These are phyloP conservation scores for Lenwebbia sp. DNA, from an alignment of 345 rosid genomes.

Conservation along the genomic window DNA sequence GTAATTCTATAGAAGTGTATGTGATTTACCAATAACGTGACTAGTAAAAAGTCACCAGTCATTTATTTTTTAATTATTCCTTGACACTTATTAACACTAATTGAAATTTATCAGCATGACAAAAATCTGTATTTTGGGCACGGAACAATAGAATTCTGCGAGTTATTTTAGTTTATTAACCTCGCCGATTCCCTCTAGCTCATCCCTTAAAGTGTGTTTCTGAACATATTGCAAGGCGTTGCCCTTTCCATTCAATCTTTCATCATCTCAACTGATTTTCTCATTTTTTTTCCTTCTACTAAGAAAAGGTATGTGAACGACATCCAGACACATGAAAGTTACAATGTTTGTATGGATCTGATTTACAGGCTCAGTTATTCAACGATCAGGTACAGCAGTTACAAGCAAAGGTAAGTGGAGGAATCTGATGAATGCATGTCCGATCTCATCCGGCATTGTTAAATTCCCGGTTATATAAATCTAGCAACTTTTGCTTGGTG, in stretches of 20 bases:
- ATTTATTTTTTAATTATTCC: not conserved
- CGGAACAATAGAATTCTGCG: not conserved
- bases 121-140: not conserved
- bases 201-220: not conserved
- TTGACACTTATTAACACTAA: not conserved
- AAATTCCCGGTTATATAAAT: not conserved
- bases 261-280: not conserved
- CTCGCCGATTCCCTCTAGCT: not conserved
- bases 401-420: slow-evolving; percentile 25
- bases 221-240: not conserved
- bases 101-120: not conserved
- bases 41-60: not conserved
- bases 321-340: not conserved
- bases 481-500: not conserved
- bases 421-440: not conserved
- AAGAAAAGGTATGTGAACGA: not conserved
- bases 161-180: not conserved
- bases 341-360: not conserved
- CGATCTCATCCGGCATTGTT: not conserved
- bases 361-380: slow-evolving; percentile 26
- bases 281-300: not conserved
- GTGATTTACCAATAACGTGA: not conserved
- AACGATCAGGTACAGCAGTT: slow-evolving; percentile 31
- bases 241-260: not conserved
- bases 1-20: too few species aligned